phyloP scores from a whole-genome alignment of 768 basidiomycete genomes.

The Agaricus blazei region DNA sequence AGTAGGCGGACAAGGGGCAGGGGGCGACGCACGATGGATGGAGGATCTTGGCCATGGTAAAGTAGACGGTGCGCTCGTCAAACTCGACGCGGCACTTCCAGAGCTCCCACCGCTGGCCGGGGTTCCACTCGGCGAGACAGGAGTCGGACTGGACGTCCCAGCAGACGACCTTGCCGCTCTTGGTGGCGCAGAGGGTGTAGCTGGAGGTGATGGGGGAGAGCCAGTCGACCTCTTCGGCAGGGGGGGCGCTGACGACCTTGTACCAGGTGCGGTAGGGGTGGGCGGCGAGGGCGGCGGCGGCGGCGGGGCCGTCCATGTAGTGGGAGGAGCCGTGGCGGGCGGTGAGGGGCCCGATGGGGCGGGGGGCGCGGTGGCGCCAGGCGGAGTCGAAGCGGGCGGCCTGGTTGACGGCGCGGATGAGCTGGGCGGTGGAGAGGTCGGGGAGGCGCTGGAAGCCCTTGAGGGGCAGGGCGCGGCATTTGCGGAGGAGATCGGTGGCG shows the following conservation, averaged over 20 bases:
- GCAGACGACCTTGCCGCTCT: conserved; percentile 70
- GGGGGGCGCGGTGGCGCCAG: conserved; percentile 57
- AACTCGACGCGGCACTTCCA: conserved; percentile 81
- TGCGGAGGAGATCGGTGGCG: conserved; percentile 53
- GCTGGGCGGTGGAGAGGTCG: conserved; percentile 57
- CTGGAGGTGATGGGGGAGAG: conserved; percentile 71
- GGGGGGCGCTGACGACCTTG: conserved; percentile 62
- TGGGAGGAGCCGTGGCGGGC: conserved; percentile 26
- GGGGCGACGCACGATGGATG: conserved; percentile 37
- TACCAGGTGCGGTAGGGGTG: conserved; percentile 44
- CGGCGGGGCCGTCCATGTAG: conserved; percentile 28
- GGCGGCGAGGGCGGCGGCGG: neutral
- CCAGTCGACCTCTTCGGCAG: conserved; percentile 70
- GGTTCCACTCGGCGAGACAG: conserved; percentile 67
- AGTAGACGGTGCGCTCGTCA: conserved; percentile 64
- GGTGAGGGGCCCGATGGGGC: conserved; percentile 34
- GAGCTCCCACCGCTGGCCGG: conserved; percentile 57
- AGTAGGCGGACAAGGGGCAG: neutral
- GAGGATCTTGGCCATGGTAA: conserved; percentile 68
- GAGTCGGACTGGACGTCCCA: conserved; percentile 65
- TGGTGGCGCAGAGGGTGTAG: conserved; percentile 74
- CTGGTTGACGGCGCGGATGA: conserved; percentile 59
- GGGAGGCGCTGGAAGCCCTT: conserved; percentile 65
- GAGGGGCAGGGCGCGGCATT: conserved; percentile 65
- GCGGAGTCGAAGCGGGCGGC: conserved; percentile 57